phyloP scores from a whole-genome alignment of 2,329 filamentous ascomycete species.

The Metarhizium humberi region DNA sequence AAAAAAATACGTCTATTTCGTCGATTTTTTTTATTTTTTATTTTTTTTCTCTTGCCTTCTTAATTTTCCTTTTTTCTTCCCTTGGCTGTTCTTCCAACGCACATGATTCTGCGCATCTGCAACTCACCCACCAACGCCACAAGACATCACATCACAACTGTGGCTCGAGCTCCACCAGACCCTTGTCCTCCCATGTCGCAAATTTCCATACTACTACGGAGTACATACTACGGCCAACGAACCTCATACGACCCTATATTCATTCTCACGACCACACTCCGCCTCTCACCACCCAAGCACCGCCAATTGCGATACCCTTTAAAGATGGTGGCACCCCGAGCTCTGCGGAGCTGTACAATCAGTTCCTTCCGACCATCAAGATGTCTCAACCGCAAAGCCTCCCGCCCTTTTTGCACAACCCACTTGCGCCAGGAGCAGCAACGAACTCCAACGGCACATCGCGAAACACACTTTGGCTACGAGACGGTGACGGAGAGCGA shows the following conservation, averaged over 20 bases:
- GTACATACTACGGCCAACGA: neutral
- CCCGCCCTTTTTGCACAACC: slow-evolving; percentile 20
- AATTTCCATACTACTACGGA: neutral
- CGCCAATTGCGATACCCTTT: neutral
- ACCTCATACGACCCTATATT: neutral
- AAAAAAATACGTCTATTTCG: no score
- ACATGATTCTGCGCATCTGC: neutral
- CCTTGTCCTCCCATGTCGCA: neutral
- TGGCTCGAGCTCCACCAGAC: neutral
- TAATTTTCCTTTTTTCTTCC: neutral
- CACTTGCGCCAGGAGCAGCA: slow-evolving; percentile 13
- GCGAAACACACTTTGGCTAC: slow-evolving; percentile 84
- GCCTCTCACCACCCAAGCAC: neutral
- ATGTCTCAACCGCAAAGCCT: slow-evolving; percentile 7
- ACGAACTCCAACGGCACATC: slow-evolving; percentile 27
- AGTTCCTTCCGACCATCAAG: slow-evolving; percentile 12
- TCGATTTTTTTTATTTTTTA: no score
- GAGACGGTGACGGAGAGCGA: slow-evolving; percentile 72
- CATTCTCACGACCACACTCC: neutral
- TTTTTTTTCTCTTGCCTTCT: neutral
- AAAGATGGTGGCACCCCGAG: slow-evolving; percentile 20
- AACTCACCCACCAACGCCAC: neutral
- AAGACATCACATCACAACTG: neutral
- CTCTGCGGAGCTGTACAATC: slow-evolving; percentile 18
- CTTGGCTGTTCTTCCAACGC: neutral